Evolutionary conservation across 495 filamentous ascomycete species (phyloP).

Genomic region (Haplographium delicatum): DNA sequence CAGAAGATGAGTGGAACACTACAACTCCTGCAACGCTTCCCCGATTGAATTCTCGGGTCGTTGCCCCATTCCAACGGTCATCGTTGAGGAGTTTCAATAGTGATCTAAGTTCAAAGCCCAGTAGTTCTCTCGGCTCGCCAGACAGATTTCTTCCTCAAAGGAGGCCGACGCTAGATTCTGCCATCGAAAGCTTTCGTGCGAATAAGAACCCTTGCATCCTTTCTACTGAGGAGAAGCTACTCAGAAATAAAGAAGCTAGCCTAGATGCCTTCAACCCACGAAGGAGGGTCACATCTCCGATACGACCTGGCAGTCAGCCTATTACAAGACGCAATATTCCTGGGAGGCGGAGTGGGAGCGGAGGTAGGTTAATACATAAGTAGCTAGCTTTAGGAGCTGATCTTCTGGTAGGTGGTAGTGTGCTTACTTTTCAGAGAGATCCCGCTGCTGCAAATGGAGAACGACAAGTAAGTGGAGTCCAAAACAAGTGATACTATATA

Average conservation of each 20-base stretch:
- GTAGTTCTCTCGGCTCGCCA: constrained; percentile 25
- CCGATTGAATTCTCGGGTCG: neutral
- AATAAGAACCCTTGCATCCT: constrained; percentile 58
- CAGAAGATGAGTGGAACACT: constrained; percentile 5
- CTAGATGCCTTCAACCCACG: constrained; percentile 63
- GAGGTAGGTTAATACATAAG: too few species aligned
- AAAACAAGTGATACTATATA: too few species aligned
- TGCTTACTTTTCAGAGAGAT: constrained; percentile 25
- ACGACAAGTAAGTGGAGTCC: constrained; percentile 29
- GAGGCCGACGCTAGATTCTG: constrained; percentile 13
- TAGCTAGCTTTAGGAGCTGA: constrained; percentile 10
- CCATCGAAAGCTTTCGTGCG: constrained; percentile 45
- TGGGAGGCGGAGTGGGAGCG: constrained; percentile 22
- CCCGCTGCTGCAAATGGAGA: constrained; percentile 20
- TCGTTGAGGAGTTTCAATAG: constrained; percentile 20
- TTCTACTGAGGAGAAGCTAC: constrained; percentile 53
- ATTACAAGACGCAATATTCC: constrained; percentile 16
- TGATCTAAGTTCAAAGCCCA: constrained; percentile 12
- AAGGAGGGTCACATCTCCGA: constrained; percentile 34
- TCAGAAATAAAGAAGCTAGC: constrained; percentile 49
- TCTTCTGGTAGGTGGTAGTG: constrained; percentile 16
- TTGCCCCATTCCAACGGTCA: constrained; percentile 8
- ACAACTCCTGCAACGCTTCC: constrained; percentile 12
- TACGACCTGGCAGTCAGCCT: constrained; percentile 9
- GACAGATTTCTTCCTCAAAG: constrained; percentile 54